These are phyloP conservation scores for Alternaria sp. DNA, from an alignment of 2,329 filamentous ascomycete species.

Conservation along the genomic window DNA sequence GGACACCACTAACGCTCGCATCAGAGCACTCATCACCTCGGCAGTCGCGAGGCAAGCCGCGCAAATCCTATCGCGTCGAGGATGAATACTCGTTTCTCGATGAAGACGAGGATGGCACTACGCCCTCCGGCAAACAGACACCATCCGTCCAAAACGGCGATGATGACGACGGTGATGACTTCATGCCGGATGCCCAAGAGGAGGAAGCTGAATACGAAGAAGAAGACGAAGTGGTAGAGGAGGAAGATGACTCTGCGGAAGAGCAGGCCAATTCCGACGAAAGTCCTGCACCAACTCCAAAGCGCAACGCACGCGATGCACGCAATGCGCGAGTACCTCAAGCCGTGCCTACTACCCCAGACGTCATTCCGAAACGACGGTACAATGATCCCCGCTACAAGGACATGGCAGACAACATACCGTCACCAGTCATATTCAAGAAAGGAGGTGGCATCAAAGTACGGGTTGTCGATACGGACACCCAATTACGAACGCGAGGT, in stretches of 20 bases:
- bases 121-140: slow-evolving; percentile 12
- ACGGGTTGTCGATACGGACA: slow-evolving; percentile 15
- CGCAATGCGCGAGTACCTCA: neutral
- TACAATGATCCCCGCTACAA: neutral
- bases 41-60: slow-evolving; percentile 27
- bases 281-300: slow-evolving; percentile 6
- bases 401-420: slow-evolving; percentile 4
- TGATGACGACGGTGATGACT: slow-evolving; percentile 33
- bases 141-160: slow-evolving; percentile 14
- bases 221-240: slow-evolving; percentile 32
- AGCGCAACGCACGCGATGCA: slow-evolving; percentile 1
- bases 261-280: slow-evolving; percentile 26
- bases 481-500: slow-evolving; percentile 32
- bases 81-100: slow-evolving; percentile 32
- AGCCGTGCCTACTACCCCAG: neutral
- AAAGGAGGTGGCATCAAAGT: slow-evolving; percentile 22
- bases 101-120: slow-evolving; percentile 24
- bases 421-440: slow-evolving; percentile 17
- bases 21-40: slow-evolving; percentile 23
- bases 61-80: slow-evolving; percentile 26
- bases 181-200: slow-evolving; percentile 32
- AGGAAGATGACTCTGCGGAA: slow-evolving; percentile 15
- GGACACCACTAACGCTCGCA: slow-evolving; percentile 1
- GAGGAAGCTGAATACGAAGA: slow-evolving; percentile 44
- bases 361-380: neutral